phyloP scores from a whole-genome alignment of 768 basidiomycete species.

The Tulasnella sp. region DNA sequence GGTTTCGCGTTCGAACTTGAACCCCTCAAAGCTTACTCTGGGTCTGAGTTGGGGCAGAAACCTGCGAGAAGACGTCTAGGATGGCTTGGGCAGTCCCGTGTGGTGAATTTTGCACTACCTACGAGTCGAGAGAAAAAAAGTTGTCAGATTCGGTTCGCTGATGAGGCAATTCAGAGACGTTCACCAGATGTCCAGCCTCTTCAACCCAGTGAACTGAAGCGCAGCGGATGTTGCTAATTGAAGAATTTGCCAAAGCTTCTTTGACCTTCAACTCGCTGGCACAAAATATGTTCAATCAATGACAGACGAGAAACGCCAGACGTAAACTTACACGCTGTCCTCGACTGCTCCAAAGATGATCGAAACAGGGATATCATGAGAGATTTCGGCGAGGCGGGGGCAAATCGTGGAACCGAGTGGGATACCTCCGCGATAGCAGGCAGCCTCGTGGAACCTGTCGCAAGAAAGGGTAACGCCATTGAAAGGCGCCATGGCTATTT shows the following conservation, averaged over 20 bases:
- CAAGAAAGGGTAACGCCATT: slow-evolving; percentile 20
- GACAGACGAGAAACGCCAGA: background rate
- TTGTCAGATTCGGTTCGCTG: background rate
- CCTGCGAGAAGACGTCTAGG: background rate
- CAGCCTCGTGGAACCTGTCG: slow-evolving; percentile 19
- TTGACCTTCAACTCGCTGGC: background rate
- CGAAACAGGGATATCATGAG: slow-evolving; percentile 12
- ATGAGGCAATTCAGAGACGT: background rate
- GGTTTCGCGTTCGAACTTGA: background rate
- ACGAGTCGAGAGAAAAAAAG: background rate
- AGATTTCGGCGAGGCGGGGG: background rate
- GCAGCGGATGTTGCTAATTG: background rate
- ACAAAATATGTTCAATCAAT: background rate
- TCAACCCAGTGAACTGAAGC: slow-evolving; percentile 16
- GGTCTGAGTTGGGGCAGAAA: background rate
- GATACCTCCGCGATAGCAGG: slow-evolving; percentile 18
- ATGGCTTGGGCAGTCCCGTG: slow-evolving; percentile 3
- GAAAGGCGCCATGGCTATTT: background rate
- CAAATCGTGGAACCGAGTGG: background rate
- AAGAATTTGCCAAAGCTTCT: slow-evolving; percentile 9
- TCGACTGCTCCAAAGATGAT: background rate
- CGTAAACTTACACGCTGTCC: background rate
- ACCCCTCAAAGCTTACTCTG: background rate
- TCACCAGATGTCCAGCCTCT: slow-evolving; percentile 17
- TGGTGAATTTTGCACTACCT: slow-evolving; percentile 16